phyloP scores from a whole-genome alignment of 257 asterid species.

The Solanum rostratum region DNA sequence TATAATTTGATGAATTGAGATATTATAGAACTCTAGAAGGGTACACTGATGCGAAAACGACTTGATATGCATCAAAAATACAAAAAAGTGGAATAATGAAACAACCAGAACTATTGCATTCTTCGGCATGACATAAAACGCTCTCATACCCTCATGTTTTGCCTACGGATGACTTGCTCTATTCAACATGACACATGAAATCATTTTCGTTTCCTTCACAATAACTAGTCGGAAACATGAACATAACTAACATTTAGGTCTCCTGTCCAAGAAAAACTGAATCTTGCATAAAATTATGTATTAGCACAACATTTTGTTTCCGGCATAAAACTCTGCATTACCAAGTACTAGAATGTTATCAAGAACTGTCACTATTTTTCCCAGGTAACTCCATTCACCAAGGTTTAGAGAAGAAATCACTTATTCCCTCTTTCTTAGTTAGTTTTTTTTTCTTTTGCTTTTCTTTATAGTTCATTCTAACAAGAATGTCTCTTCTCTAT shows the following conservation, averaged over 20 bases:
- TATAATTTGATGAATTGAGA: background rate
- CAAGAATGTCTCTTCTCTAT: too few species aligned
- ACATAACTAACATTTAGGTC: background rate
- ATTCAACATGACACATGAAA: background rate
- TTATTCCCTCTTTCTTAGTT: too few species aligned
- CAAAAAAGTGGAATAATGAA: background rate
- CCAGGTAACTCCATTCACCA: background rate
- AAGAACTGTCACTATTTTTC: background rate
- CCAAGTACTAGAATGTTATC: background rate
- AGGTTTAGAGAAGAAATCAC: background rate
- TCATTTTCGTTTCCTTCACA: background rate
- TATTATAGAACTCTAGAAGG: background rate
- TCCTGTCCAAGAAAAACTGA: background rate
- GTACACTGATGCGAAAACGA: background rate
- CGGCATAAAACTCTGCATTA: background rate
- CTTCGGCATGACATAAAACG: background rate
- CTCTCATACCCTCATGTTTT: background rate
- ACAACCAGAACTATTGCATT: background rate
- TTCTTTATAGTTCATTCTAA: too few species aligned
- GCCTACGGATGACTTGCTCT: background rate
- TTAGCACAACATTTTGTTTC: background rate
- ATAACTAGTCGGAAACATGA: background rate
- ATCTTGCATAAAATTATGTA: background rate
- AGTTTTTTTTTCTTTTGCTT: too few species aligned
- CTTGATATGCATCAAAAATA: background rate